Percentiles rank a stretch among this genome's conserved stretches.
Evolutionary conservation across 306 rosid genomes (phyloP).

Genomic region (Dalbergia cultrata): DNA sequence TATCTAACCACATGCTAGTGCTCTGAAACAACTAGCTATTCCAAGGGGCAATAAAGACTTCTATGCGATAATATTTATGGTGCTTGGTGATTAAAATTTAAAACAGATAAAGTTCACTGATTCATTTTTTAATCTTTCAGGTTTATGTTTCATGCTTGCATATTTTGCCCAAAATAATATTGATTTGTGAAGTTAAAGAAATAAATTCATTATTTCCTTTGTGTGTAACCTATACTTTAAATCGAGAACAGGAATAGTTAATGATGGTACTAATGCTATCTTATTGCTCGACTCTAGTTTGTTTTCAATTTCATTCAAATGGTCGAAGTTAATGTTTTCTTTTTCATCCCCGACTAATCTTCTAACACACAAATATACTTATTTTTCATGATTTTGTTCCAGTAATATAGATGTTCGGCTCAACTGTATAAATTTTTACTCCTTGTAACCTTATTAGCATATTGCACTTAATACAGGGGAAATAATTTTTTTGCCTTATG

Average conservation of each 20-base stretch:
- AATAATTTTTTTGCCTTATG: conserved; percentile 8
- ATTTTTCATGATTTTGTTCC: background rate
- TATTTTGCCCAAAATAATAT: background rate
- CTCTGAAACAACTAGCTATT: background rate
- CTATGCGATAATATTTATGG: background rate
- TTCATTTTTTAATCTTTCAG: background rate
- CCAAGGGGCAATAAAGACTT: background rate
- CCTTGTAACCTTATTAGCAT: conserved; percentile 9
- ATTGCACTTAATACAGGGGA: background rate
- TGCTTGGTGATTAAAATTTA: background rate
- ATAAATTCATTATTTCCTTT: background rate
- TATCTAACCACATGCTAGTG: conserved; percentile 19
- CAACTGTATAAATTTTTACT: background rate
- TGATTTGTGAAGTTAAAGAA: background rate
- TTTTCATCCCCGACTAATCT: background rate
- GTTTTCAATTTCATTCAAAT: background rate
- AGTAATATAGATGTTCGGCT: conserved; percentile 5
- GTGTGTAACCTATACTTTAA: background rate
- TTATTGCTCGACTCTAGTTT: background rate
- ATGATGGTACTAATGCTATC: background rate
- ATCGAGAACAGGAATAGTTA: background rate
- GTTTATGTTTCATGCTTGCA: background rate
- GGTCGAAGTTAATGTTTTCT: background rate
- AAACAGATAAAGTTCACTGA: background rate
- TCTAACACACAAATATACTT: too few species aligned